Evolutionary conservation across 805 yeast genomes (phyloP), one percentile per base, ranked within the genome.

Genomic region (Torulaspora indica): DNA sequence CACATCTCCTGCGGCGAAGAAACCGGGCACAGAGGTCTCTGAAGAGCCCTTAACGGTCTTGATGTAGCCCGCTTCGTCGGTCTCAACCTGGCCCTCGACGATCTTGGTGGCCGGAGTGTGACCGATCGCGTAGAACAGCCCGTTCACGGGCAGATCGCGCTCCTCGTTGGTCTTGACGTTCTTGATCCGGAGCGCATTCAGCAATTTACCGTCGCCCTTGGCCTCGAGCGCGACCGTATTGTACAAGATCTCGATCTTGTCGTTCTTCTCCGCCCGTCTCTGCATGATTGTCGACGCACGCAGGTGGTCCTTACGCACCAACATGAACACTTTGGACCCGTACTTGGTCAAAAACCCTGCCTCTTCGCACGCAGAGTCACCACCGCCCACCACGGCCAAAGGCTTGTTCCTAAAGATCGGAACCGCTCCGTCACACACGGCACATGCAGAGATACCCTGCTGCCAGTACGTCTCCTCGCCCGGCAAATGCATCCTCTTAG

Each of bases 391-490:
- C 46, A 93, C 99, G 20, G 96, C 98, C 66, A 93, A 78, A 31
- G 98, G 98, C 71, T 89, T 85, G 76, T 93, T 85, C 77, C 98
- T 86, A 76, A 93, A 93, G 58, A 93, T 90, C 58, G 99, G 99
- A 39, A 93, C 95, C 27, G 99, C 99, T 70, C 99, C 99, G 67
- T 93, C 99, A 73, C 99, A 93, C 51, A 93, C 98, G 32, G 99
- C 99, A 76, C 99, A 93, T 13, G 99, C 99, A 56, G 96, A 86
- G 56, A 93, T 93, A 69, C 99, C 99, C 67, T 84, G 85, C 75
- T 93, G 99, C 99, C 99, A 93, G 79, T 93, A 93, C 28, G 78
- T 77, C 55, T 93, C 98, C 74, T 93, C 98, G 59, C 99, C 99
- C 47, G 97, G 96, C 50, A 93, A 74, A 64, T 78, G 71, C 71